Percentiles rank a stretch among this genome's conserved stretches.
Evolutionary conservation across 2,329 filamentous ascomycete species (phyloP).

Genomic region (Talaromyces piceae): DNA sequence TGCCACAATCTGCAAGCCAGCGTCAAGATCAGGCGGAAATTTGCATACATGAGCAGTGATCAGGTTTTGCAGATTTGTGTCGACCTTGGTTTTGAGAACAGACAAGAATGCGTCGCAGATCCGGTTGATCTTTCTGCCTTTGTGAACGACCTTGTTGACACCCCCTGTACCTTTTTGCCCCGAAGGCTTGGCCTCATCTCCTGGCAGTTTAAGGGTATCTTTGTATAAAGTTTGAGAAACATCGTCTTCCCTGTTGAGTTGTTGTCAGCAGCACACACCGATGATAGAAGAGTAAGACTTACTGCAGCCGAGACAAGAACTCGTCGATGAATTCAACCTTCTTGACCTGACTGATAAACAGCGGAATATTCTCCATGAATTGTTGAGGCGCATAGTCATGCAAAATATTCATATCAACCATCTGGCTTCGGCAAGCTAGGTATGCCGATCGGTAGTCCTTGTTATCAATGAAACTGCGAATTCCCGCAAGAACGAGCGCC

Average conservation of each 20-base stretch:
- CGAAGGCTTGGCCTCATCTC: conserved; percentile 21
- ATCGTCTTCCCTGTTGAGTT: conserved; percentile 63
- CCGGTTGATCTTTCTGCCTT: conserved; percentile 64
- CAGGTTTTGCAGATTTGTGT: conserved; percentile 73
- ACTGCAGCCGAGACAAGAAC: conserved; percentile 80
- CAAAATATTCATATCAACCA: conserved; percentile 96
- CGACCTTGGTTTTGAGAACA: conserved; percentile 55
- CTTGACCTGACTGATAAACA: conserved; percentile 78
- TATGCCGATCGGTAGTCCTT: conserved; percentile 82
- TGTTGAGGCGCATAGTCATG: conserved; percentile 87
- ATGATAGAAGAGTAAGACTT: conserved; percentile 21
- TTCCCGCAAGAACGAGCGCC: conserved; percentile 84
- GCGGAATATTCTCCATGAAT: conserved; percentile 66
- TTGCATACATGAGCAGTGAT: conserved; percentile 96
- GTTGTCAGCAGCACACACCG: conserved; percentile 19
- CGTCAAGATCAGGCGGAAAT: conserved; percentile 77
- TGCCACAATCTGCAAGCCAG: conserved; percentile 72
- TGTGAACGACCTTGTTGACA: conserved; percentile 14
- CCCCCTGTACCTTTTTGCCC: conserved; percentile 17
- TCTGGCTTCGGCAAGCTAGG: conserved; percentile 77
- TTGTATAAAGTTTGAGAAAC: conserved; percentile 91
- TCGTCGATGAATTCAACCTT: conserved; percentile 79
- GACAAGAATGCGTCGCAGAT: conserved; percentile 80
- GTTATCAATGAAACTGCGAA: conserved; percentile 69
- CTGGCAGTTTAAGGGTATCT: conserved; percentile 59